Conservation (phyloP, 192 early-diverging fungal genomes). For the Piromyces sp. region DNA sequence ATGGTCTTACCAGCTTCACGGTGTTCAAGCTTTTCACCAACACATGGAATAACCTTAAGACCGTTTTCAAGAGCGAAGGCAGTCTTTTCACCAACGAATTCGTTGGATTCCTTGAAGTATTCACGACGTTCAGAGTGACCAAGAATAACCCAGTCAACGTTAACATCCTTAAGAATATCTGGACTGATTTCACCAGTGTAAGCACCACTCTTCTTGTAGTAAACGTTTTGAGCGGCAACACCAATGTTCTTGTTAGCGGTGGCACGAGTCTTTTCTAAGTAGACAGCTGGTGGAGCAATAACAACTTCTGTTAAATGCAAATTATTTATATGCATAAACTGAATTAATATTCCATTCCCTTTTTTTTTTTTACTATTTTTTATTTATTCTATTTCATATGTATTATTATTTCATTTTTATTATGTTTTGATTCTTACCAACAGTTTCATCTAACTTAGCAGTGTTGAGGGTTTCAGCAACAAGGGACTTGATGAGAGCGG, state of each 20-base stretch:
- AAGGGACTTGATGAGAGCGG: constrained; percentile 52
- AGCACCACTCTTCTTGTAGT: constrained; percentile 67
- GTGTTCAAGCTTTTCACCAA: constrained; percentile 90
- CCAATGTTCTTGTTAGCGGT: constrained; percentile 40
- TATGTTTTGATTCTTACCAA: constrained; percentile 35
- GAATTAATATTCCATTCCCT: not conserved
- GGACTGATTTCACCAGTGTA: constrained; percentile 93
- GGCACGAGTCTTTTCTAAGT: constrained; percentile 64
- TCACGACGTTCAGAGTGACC: constrained; percentile 98
- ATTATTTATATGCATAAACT: not conserved
- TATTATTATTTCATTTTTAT: not conserved
- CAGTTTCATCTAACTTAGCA: constrained; percentile 30
- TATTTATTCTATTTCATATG: not conserved
- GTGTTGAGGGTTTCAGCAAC: constrained; percentile 56
- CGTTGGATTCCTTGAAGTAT: constrained; percentile 73
- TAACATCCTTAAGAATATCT: constrained; percentile 90
- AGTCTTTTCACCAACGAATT: constrained; percentile 78
- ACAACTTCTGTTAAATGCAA: constrained; percentile 64
- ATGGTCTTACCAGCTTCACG: constrained; percentile 76
- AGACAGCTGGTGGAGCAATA: constrained; percentile 82
- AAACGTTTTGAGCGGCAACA: constrained; percentile 94
- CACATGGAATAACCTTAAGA: constrained; percentile 83
- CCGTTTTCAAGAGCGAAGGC: constrained; percentile 72
- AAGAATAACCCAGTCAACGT: constrained; percentile 87
- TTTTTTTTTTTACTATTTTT: not conserved